These are phyloP conservation scores for Erythrophleum fordii DNA, from an alignment of 306 rosid species.

Conservation along the genomic window DNA sequence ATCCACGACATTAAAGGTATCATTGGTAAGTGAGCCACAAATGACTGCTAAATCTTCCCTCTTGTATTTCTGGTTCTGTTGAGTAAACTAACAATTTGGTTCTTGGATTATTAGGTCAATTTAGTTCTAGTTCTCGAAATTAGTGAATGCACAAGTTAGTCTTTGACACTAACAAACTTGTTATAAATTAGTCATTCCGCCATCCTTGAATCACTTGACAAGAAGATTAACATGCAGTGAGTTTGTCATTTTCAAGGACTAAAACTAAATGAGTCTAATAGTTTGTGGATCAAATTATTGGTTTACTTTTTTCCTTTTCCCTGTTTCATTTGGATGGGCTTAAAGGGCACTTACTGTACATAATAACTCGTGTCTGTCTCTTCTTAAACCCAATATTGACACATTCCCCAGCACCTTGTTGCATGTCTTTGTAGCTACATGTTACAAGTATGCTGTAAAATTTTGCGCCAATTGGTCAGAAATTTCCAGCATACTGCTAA, in stretches of 20 bases:
- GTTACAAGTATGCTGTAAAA: neutral
- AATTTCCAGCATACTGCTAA: neutral
- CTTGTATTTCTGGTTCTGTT: neutral
- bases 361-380: neutral
- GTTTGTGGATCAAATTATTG: neutral
- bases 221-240: neutral
- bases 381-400: neutral
- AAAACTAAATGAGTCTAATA: neutral
- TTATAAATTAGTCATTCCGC: neutral
- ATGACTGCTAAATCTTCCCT: neutral
- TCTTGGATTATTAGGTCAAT: neutral
- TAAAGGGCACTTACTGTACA: neutral
- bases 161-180: neutral
- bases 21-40: neutral
- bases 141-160: neutral
- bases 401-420: neutral
- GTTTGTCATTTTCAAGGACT: neutral
- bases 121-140: neutral
- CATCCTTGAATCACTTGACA: neutral
- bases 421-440: neutral
- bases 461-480: neutral
- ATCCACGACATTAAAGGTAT: neutral
- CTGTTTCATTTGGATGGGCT: conserved; percentile 1
- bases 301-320: neutral
- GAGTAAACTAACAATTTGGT: neutral